Conservation (phyloP, 306 rosid genomes). For the Lathyrus aphaca region DNA sequence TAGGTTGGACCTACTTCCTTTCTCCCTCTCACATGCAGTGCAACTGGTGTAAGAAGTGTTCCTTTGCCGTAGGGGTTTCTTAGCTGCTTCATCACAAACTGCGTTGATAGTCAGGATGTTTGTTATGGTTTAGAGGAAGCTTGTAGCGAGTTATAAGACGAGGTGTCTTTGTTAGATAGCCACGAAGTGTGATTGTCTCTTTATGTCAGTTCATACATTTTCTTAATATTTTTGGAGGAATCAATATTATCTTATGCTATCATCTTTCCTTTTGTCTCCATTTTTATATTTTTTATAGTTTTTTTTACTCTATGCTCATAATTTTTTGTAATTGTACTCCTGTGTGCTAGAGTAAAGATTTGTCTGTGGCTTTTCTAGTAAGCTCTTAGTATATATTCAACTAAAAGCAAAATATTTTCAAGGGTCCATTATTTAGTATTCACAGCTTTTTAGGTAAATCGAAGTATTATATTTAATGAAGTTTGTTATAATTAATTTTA, state of each 20-base stretch:
- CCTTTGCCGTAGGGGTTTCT: not conserved
- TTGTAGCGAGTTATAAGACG: not conserved
- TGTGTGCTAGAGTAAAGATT: not conserved
- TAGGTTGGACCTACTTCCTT: conserved; percentile 16
- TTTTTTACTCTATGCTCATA: not conserved
- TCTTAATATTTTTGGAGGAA: conserved; percentile 20
- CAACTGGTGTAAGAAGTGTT: not conserved
- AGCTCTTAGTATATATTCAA: not conserved
- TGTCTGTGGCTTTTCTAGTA: not conserved
- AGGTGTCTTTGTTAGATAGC: not conserved
- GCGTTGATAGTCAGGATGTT: not conserved
- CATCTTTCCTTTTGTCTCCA: not conserved
- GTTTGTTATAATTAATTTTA: not conserved
- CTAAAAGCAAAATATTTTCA: not conserved
- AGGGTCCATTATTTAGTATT: not conserved
- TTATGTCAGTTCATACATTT: not conserved
- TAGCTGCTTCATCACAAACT: not conserved
- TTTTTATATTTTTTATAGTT: not conserved
- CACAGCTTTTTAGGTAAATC: not conserved
- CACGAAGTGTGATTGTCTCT: conserved; percentile 7
- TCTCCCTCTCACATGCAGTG: not conserved
- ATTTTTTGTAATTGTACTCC: not conserved
- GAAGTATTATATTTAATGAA: not conserved
- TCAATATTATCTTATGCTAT: not conserved
- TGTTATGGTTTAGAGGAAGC: not conserved